These are phyloP conservation scores for Saccharomyces hybrid DNA, from an alignment of 1,139 yeast genomes.

Conservation along the genomic window DNA sequence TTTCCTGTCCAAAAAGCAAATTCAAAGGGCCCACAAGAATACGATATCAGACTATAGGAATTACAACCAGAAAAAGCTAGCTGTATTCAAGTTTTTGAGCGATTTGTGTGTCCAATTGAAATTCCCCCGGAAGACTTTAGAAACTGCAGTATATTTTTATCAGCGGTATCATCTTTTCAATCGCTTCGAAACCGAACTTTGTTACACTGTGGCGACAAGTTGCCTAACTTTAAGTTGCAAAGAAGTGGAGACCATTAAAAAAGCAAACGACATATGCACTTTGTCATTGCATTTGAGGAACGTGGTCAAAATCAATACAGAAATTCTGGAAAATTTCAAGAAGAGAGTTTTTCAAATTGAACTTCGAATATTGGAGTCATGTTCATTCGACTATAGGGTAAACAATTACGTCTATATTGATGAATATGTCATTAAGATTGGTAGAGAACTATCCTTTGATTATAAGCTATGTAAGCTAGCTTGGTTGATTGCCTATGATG, in stretches of 20 bases:
- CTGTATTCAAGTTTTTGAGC: slow-evolving; percentile 48
- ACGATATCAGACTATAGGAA: slow-evolving; percentile 45
- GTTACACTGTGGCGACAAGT: slow-evolving; percentile 56
- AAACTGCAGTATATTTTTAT: slow-evolving; percentile 62
- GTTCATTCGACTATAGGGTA: slow-evolving; percentile 67
- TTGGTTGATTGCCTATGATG: slow-evolving; percentile 73
- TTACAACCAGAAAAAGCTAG: slow-evolving; percentile 46
- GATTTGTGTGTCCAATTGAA: slow-evolving; percentile 48
- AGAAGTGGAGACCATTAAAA: slow-evolving; percentile 83
- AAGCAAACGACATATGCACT: slow-evolving; percentile 46
- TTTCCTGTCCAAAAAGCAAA: slow-evolving; percentile 52
- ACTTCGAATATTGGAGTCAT: slow-evolving; percentile 63
- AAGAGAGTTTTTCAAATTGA: slow-evolving; percentile 52
- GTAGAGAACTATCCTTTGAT: slow-evolving; percentile 46
- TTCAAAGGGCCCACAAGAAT: slow-evolving; percentile 44
- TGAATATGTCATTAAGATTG: slow-evolving; percentile 59
- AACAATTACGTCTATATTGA: slow-evolving; percentile 45
- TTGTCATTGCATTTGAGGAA: slow-evolving; percentile 31
- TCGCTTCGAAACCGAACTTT: slow-evolving; percentile 40
- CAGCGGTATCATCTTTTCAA: slow-evolving; percentile 65
- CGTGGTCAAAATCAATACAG: slow-evolving; percentile 26
- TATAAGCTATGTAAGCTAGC: slow-evolving; percentile 46
- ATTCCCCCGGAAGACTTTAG: slow-evolving; percentile 60
- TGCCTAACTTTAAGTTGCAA: slow-evolving; percentile 76
- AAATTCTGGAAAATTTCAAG: slow-evolving; percentile 42